phyloP scores from a whole-genome alignment of 345 rosid species.

The Cardamine occulta region DNA sequence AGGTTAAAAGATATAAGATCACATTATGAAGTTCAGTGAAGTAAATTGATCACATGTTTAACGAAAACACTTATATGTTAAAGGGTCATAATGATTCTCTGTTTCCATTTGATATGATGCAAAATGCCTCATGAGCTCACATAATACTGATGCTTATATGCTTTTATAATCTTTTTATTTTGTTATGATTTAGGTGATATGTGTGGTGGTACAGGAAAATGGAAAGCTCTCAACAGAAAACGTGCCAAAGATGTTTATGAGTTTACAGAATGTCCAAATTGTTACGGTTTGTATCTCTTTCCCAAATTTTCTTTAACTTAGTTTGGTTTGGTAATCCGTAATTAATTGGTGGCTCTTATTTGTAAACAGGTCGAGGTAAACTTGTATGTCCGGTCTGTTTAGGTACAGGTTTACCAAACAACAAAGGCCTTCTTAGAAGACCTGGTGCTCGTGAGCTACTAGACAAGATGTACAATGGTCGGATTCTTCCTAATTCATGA shows the following conservation, averaged over 20 bases:
- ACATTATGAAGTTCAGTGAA: background rate
- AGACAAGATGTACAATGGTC: constrained; percentile 93
- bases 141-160: background rate
- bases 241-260: constrained; percentile 97
- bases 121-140: constrained; percentile 3
- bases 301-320: background rate
- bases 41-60: background rate
- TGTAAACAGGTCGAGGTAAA: constrained; percentile 80
- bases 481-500: constrained; percentile 74
- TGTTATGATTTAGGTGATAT: constrained; percentile 70
- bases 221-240: constrained; percentile 96
- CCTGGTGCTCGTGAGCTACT: constrained; percentile 83
- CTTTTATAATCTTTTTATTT: background rate
- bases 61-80: background rate
- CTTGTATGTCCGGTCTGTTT: constrained; percentile 93
- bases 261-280: constrained; percentile 94
- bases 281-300: constrained; percentile 65
- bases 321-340: background rate
- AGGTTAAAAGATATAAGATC: background rate
- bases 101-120: background rate
- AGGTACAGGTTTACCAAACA: constrained; percentile 92
- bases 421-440: constrained; percentile 91
- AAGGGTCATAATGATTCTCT: background rate
- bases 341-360: constrained; percentile 14
- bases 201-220: constrained; percentile 99